Evolutionary conservation across 176 grass and related monocot species (phyloP).

Genomic region (Aegilops longissima): DNA sequence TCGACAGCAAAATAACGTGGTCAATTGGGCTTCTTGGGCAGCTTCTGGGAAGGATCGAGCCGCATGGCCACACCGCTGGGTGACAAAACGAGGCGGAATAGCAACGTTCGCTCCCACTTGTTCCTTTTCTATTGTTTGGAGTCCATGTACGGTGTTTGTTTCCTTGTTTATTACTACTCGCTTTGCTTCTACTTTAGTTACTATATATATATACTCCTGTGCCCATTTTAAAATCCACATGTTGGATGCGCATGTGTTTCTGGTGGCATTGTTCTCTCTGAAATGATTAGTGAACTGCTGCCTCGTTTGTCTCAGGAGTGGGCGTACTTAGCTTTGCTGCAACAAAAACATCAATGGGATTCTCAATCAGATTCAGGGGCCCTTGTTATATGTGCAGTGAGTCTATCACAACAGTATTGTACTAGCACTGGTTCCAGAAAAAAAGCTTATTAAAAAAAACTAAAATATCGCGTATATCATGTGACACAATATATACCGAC

Average conservation of each 20-base stretch:
- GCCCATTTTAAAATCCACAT: background rate
- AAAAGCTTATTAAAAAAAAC: too few relatives aligned
- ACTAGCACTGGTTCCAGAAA: too few relatives aligned
- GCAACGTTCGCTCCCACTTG: background rate
- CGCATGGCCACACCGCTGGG: background rate
- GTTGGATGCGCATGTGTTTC: background rate
- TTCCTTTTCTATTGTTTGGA: background rate
- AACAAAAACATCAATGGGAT: background rate
- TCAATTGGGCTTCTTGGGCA: background rate
- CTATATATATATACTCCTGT: background rate
- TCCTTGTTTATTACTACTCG: background rate
- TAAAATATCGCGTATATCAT: too few relatives aligned
- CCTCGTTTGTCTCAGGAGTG: background rate
- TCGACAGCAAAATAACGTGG: constrained; percentile 17
- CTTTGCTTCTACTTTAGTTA: background rate
- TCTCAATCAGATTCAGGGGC: background rate
- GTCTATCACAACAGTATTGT: too few relatives aligned
- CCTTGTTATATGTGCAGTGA: background rate
- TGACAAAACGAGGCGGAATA: background rate
- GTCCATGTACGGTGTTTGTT: background rate
- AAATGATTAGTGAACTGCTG: background rate
- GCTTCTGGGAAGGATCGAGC: background rate
- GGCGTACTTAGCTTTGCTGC: background rate
- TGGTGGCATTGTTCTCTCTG: background rate
- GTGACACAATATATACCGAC: too few relatives aligned